Evolutionary conservation across 805 yeast species (phyloP), one percentile per base, ranked within the genome.

Genomic region (Candida verbasci): DNA sequence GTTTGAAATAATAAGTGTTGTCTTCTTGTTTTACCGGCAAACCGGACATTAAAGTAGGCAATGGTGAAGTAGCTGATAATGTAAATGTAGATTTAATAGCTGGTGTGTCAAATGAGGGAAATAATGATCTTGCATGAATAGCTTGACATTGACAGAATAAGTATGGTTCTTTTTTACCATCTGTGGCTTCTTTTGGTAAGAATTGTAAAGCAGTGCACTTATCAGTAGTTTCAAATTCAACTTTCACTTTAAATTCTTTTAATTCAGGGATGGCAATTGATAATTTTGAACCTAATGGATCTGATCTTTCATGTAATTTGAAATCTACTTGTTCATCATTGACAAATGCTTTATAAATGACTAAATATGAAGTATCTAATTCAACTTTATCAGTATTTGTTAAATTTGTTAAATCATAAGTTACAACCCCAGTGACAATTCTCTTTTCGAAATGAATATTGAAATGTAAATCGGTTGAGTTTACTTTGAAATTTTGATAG

Each of bases 101-200:
- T 1, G 96, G 96, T 0, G 96, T 87, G 58, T 88, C 96, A 54
- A 88, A 88, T 50, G 87, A 84, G 7, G 96, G 96, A 63, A 84
- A 81, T 52, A 87, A 69, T 11, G 91, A 76, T 51, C 96, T 73
- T 6, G 95, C 93, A 53, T 88, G 96, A 45, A 85, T 87, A 24
- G 96, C 88, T 63, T 88, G 95, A 54, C 94, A 76, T 61, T 88
- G 96, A 9, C 96, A 86, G 57, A 87, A 88, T 40, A 88, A 68
- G 56, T 77, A 82, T 1, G 86, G 87, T 17, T 69, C 68, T 28
- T 72, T 73, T 42, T 79, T 75, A 12, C 89, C 94, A 32, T 79
- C 79, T 7, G 95, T 83, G 48, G 80, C 84, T 36, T 70, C 77
- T 24, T 80, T 78, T n/a, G 74, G 76, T 36, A 88, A 64, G 79